These are phyloP conservation scores for Pleurotus giganteus DNA, from an alignment of 768 basidiomycete species.

Conservation along the genomic window DNA sequence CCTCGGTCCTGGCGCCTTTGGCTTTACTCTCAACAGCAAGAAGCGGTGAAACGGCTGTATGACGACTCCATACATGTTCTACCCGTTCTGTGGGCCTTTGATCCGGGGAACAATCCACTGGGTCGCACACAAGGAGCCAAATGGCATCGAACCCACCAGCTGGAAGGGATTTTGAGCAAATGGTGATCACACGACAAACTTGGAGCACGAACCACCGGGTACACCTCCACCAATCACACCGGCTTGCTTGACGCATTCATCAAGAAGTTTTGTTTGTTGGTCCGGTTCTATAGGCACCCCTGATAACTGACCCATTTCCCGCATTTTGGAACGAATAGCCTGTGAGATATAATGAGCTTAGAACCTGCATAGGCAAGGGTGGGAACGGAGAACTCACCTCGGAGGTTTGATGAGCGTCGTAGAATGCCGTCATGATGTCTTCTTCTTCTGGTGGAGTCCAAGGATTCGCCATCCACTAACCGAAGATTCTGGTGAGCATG, in stretches of 20 bases:
- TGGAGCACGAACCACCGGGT: slow-evolving; percentile 76
- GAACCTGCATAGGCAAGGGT: neutral
- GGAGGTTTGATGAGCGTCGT: slow-evolving; percentile 51
- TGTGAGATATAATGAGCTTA: slow-evolving; percentile 23
- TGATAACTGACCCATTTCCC: slow-evolving; percentile 73
- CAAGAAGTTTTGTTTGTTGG: slow-evolving; percentile 81
- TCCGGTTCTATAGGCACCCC: slow-evolving; percentile 88
- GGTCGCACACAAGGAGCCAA: slow-evolving; percentile 84
- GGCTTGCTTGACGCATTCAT: slow-evolving; percentile 70
- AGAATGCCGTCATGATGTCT: slow-evolving; percentile 53
- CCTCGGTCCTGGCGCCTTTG: slow-evolving; percentile 65
- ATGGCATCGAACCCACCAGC: slow-evolving; percentile 98
- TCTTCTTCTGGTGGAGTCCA: slow-evolving; percentile 41
- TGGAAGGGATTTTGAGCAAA: slow-evolving; percentile 25
- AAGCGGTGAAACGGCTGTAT: slow-evolving; percentile 70
- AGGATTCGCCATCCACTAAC: slow-evolving; percentile 62
- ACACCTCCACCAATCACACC: slow-evolving; percentile 95
- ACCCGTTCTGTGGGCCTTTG: slow-evolving; percentile 56
- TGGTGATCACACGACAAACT: neutral
- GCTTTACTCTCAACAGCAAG: slow-evolving; percentile 67
- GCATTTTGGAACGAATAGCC: slow-evolving; percentile 80
- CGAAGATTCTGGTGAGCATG: slow-evolving; percentile 6
- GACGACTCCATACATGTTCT: slow-evolving; percentile 66
- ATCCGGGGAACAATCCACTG: slow-evolving; percentile 40
- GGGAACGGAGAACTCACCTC: slow-evolving; percentile 41